Base-by-base conservation (phyloP, 2,329 filamentous ascomycete genomes). In the Diaporthe sp. region DNA sequence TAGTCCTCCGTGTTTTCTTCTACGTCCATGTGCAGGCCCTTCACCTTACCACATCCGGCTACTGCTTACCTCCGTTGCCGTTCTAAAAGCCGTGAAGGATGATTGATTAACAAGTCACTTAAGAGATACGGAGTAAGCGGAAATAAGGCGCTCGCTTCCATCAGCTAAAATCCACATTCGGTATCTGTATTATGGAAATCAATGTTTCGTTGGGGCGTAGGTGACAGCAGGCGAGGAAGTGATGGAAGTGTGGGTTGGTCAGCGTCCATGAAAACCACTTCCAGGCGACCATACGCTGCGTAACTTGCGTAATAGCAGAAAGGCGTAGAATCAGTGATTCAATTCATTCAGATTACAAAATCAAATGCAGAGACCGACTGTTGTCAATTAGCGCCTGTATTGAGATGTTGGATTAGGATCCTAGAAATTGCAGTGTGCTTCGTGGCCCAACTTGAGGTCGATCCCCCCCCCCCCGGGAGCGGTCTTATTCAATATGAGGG, bases 31-130 rank as follows among this genome's bases (percentile, higher is more conserved):
- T 37, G 32, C 15, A 39, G 22, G 22, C 32, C n/a, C 3, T n/a
- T 37, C 17, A 10, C 10, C 19, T 68, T 53, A 10, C 63, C 63
- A 22, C 4, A 39, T 39, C n/a, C 17, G 47, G 63, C 47, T 68
- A 39, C 15, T 37, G 32, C 63, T 68, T 53, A 68, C 30, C 63
- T 68, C 63, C 63, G 47, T 35, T 17, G 35, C n/a, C 44, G 47
- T 37, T 10, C 13, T 39, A 53, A 66, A 51, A n/a, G 7, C 63
- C 63, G 63, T 27, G 9, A 3, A 39, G 47, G 63, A 37, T 53
- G n/a, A 25, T 22, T 53, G n/a, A 22, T 39, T 27, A 37, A 7
- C 8, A 53, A 51, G 30, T 32, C 47, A 22, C 32, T 39, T 51
- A 4, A 5, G 25, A 13, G 12, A 35, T 22, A 15, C 44, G 32